A percentile compares a stretch with the other conserved stretches of the same genome.
Conservation (phyloP, 352 stramenopile species). For the Elongisporangium undulatum region DNA sequence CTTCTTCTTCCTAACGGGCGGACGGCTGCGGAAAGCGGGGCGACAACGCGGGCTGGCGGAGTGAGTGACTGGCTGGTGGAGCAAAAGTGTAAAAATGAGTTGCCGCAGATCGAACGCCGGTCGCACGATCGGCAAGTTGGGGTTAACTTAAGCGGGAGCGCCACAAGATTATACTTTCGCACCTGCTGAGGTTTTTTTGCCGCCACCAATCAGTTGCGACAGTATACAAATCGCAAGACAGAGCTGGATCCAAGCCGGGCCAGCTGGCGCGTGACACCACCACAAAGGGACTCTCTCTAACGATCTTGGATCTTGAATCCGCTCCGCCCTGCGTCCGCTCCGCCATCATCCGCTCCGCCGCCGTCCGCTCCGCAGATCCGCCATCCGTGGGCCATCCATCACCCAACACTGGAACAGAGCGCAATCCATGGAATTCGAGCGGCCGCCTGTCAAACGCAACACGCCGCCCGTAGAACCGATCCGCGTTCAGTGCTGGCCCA, state of each 20-base stretch:
- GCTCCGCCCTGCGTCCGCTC: background rate
- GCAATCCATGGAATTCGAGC: background rate
- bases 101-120: background rate
- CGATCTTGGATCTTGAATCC: background rate
- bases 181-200: background rate
- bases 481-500: background rate
- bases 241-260: background rate
- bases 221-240: background rate
- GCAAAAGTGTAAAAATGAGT: background rate
- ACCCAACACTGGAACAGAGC: background rate
- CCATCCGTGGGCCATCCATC: background rate
- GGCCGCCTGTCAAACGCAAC: background rate
- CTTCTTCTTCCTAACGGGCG: background rate
- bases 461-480: background rate
- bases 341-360: background rate
- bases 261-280: background rate
- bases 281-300: background rate
- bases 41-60: background rate
- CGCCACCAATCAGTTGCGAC: background rate
- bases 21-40: background rate
- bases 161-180: background rate
- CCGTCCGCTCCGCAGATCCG: background rate
- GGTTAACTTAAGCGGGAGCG: background rate
- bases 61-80: background rate
- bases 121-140: background rate